A percentile compares a stretch with the other conserved stretches of the same genome.
These are phyloP conservation scores for Cardamine occulta DNA, from an alignment of 345 rosid species.

Conservation along the genomic window DNA sequence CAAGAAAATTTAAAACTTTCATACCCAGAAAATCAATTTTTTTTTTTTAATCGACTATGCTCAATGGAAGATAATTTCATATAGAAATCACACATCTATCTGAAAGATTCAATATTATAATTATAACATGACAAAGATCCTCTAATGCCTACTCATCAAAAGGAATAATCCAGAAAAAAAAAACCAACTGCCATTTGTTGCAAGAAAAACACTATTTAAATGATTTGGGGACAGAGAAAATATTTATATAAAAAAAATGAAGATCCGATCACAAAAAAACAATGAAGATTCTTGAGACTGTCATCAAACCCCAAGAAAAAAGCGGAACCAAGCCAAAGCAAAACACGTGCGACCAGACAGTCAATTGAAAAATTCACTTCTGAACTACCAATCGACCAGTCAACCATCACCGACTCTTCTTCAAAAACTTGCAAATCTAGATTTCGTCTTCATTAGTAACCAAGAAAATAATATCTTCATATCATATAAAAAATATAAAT, in stretches of 20 bases:
- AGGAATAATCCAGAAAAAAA: conserved; percentile 9
- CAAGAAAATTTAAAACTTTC: not conserved
- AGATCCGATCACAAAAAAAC: conserved; percentile 39
- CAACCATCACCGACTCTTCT: conserved; percentile 25
- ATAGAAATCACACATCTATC: conserved; percentile 4
- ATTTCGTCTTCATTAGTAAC: not conserved
- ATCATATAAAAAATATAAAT: not conserved
- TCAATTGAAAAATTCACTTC: not conserved
- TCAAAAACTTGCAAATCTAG: conserved; percentile 19
- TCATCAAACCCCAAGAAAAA: conserved; percentile 3
- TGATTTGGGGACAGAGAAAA: not conserved
- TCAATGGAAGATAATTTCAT: not conserved
- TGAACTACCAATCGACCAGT: conserved; percentile 12
- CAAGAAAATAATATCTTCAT: not conserved
- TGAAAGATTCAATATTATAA: conserved; percentile 3
- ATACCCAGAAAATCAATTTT: too few relatives aligned
- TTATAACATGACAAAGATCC: conserved; percentile 13
- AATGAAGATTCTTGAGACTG: conserved; percentile 7
- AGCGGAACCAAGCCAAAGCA: conserved; percentile 26
- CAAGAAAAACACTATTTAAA: conserved; percentile 1
- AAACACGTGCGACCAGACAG: conserved; percentile 26
- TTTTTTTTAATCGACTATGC: not conserved
- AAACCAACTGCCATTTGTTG: not conserved
- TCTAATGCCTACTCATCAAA: conserved; percentile 6
- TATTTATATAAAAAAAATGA: not conserved